Conservation (phyloP, 352 stramenopile species). For the Globisporangium uncinulatum region DNA sequence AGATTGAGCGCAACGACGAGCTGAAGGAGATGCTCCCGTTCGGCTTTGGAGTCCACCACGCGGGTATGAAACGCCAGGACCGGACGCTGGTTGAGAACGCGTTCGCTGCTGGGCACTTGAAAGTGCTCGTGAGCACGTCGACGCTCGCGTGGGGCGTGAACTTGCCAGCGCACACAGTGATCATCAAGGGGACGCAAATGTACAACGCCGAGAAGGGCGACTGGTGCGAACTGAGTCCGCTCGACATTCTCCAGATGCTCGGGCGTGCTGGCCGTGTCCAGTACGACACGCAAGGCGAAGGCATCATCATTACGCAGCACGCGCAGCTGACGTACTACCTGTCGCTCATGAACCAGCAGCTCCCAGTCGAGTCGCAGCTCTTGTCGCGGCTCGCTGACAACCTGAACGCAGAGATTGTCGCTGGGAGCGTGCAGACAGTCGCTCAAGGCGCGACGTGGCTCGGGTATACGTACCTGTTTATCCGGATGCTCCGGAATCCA, state of each 20-base stretch:
- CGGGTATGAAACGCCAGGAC: conserved; percentile 96
- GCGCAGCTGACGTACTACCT: conserved; percentile 99
- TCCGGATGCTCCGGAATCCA: conserved; percentile 98
- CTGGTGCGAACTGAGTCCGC: conserved; percentile 97
- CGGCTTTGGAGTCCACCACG: conserved; percentile 99
- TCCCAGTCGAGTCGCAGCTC: conserved; percentile 99
- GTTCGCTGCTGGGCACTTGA: conserved; percentile 96
- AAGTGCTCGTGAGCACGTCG: conserved; percentile 97
- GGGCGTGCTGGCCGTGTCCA: conserved; percentile 97
- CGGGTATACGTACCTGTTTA: conserved; percentile 99
- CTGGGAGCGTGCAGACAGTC: conserved; percentile 95
- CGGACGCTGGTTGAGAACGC: conserved; percentile 98
- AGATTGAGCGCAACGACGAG: conserved; percentile 93
- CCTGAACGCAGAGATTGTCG: conserved; percentile 98
- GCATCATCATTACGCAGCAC: conserved; percentile 99
- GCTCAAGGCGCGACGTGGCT: conserved; percentile 97
- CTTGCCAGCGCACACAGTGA: conserved; percentile 98
- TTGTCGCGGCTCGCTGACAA: conserved; percentile 96
- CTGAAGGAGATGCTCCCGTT: conserved; percentile 98
- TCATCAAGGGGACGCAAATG: conserved; percentile 99
- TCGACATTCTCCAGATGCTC: conserved; percentile 99
- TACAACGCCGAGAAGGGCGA: conserved; percentile 98
- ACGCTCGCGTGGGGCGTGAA: conserved; percentile 99
- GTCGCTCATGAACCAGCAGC: conserved; percentile 98
- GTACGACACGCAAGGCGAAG: conserved; percentile 97